Evolutionary conservation across 2,329 filamentous ascomycete species (phyloP).

Genomic region (Phoma sp.): DNA sequence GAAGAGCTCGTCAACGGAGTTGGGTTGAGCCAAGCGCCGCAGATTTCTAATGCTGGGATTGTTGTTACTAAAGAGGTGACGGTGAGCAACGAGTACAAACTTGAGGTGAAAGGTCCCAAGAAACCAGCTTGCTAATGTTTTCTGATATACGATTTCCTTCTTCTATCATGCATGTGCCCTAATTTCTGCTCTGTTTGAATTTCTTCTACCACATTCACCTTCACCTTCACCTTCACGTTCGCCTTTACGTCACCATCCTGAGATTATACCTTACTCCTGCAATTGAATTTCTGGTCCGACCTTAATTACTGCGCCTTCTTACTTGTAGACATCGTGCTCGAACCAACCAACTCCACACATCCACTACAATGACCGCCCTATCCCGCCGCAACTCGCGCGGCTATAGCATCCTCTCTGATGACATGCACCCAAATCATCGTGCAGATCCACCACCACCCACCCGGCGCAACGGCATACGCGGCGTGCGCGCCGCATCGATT

Average conservation of each 20-base stretch:
- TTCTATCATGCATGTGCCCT: neutral
- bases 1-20: conserved; percentile 25
- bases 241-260: neutral
- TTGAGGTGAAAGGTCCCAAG: neutral
- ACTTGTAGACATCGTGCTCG: too few species aligned
- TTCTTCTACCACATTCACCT: neutral
- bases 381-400: conserved; percentile 11
- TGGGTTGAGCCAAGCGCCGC: neutral
- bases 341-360: too few species aligned
- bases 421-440: conserved; percentile 5
- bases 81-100: neutral
- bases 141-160: too few species aligned
- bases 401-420: conserved; percentile 11
- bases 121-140: neutral
- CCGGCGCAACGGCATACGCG: neutral
- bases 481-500: neutral
- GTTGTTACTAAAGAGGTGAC: conserved; percentile 3
- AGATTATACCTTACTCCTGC: too few species aligned
- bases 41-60: neutral
- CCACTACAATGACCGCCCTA: neutral
- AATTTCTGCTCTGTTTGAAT: too few species aligned
- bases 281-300: too few species aligned
- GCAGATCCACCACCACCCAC: neutral
- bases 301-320: too few species aligned
- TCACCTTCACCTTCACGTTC: conserved; percentile 1